phyloP scores from a whole-genome alignment of 306 rosid species.

The Notholithocarpus densiflorus region DNA sequence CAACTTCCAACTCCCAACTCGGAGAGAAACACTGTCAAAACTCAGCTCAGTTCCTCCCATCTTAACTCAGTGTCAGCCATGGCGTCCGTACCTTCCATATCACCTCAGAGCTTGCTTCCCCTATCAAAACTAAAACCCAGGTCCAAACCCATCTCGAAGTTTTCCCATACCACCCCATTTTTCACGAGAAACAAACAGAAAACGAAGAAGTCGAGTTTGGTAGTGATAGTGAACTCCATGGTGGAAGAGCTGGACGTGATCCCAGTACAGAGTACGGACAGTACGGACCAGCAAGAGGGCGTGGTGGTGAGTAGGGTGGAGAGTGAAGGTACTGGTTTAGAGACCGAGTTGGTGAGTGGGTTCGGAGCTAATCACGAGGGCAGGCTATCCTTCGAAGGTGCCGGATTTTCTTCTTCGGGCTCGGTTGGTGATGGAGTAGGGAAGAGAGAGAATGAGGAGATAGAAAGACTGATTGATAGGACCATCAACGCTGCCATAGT shows the following conservation, averaged over 20 bases:
- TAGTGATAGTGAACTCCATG: conserved; percentile 22
- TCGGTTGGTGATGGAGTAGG: conserved; percentile 38
- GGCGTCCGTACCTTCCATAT: conserved; percentile 62
- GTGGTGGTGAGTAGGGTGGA: conserved; percentile 52
- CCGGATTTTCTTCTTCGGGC: conserved; percentile 42
- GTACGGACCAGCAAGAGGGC: conserved; percentile 69
- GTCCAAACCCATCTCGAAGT: conserved; percentile 15
- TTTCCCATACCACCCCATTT: conserved; percentile 15
- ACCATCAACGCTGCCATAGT: conserved; percentile 75
- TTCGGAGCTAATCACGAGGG: conserved; percentile 56
- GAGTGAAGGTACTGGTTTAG: conserved; percentile 38
- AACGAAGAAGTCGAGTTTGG: conserved; percentile 19
- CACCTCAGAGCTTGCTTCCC: conserved; percentile 51
- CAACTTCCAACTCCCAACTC: conserved; percentile 9
- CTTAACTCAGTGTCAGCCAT: conserved; percentile 43
- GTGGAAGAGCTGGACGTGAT: conserved; percentile 60
- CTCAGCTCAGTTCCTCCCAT: conserved; percentile 20
- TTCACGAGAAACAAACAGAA: conserved; percentile 30
- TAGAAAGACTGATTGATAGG: conserved; percentile 63
- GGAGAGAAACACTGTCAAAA: conserved; percentile 23
- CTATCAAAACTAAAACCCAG: conserved; percentile 34
- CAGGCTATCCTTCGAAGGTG: conserved; percentile 65
- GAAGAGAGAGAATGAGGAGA: conserved; percentile 29
- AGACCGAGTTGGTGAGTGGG: conserved; percentile 55
- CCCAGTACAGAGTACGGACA: conserved; percentile 53